Percentiles rank a stretch among this genome's conserved stretches.
Conservation (phyloP, 1,284 basidiomycete genomes). For the Heliocybe sulcata region DNA sequence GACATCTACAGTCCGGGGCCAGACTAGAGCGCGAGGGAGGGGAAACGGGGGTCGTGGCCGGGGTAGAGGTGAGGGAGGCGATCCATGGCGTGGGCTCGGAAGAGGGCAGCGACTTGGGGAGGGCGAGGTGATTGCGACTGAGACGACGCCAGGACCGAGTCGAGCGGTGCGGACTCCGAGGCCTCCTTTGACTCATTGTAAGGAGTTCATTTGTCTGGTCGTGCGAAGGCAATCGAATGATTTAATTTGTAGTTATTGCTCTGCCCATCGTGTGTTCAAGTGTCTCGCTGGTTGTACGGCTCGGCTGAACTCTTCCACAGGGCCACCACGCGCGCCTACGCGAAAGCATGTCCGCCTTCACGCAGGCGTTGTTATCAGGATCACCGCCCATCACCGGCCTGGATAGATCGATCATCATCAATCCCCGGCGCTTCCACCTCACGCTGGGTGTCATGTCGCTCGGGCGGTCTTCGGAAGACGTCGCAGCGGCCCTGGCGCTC, state of each 20-base stretch:
- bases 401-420: slow-evolving; percentile 49
- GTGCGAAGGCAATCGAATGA: not conserved
- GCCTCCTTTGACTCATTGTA: slow-evolving; percentile 4
- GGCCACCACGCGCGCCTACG: slow-evolving; percentile 44
- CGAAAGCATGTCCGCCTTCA: slow-evolving; percentile 34
- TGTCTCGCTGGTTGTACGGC: not conserved
- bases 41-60: not conserved
- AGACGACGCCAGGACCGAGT: not conserved
- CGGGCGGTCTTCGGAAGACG: slow-evolving; percentile 21
- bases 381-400: slow-evolving; percentile 42
- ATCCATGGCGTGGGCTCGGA: not conserved
- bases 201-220: not conserved
- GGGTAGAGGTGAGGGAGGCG: not conserved
- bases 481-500: slow-evolving; percentile 38
- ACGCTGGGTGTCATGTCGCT: slow-evolving; percentile 69
- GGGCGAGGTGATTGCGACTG: not conserved
- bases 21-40: not conserved
- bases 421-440: slow-evolving; percentile 57
- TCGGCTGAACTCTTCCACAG: slow-evolving; percentile 21
- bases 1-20: not conserved
- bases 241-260: not conserved
- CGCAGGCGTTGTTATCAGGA: slow-evolving; percentile 29
- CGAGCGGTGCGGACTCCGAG: not conserved
- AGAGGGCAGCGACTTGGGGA: too few relatives aligned
- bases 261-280: not conserved